These are phyloP conservation scores for Aristolochia californica DNA, from an alignment of 164 flowering plant species.

Conservation along the genomic window DNA sequence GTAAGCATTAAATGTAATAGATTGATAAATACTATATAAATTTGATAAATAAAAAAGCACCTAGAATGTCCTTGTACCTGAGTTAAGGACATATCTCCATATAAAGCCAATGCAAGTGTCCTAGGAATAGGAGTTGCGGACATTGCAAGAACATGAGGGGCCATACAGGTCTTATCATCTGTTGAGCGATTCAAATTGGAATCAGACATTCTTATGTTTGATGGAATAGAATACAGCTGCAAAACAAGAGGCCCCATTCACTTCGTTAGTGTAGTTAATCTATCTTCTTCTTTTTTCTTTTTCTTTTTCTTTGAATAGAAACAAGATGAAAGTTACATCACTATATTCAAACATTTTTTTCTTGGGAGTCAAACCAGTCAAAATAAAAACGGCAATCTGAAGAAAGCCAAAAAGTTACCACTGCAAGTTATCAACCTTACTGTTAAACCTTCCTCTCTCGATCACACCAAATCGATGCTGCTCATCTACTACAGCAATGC, in stretches of 20 bases:
- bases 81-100: conserved; percentile 89
- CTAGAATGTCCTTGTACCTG: conserved; percentile 38
- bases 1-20: conserved; percentile 1
- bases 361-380: too few species aligned
- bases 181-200: conserved; percentile 21
- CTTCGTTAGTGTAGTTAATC: too few species aligned
- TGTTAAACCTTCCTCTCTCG: conserved; percentile 86
- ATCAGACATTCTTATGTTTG: conserved; percentile 24
- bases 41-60: background rate
- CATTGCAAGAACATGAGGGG: conserved; percentile 96
- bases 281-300: conserved; percentile 58
- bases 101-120: conserved; percentile 88
- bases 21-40: background rate
- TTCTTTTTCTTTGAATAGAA: too few species aligned
- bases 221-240: conserved; percentile 52
- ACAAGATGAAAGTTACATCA: background rate
- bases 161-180: conserved; percentile 47
- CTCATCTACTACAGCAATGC: conserved; percentile 87
- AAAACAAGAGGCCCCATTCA: conserved; percentile 11
- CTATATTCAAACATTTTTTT: too few species aligned
- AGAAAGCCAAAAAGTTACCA: background rate
- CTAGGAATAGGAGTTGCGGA: conserved; percentile 99
- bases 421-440: conserved; percentile 48
- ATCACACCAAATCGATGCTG: conserved; percentile 98
- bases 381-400: too few species aligned